Conservation (phyloP, 2,329 filamentous ascomycete genomes). For the Calonectria ilicicola region DNA sequence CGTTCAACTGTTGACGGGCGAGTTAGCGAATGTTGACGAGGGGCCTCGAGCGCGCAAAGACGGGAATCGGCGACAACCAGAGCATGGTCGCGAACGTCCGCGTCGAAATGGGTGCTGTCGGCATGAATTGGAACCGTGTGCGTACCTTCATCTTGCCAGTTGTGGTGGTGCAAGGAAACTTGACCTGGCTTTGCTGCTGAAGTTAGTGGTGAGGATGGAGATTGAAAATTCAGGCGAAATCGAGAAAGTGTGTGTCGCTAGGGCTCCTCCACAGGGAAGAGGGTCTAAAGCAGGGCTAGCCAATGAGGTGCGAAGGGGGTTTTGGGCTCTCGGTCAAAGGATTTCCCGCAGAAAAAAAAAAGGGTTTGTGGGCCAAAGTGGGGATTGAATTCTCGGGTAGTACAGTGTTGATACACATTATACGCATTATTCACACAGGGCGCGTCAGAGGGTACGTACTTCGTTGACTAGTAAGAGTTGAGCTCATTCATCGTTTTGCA, state of each 20-base stretch:
- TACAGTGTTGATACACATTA: conserved; percentile 15
- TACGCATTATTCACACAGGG: not conserved
- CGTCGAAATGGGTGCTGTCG: not conserved
- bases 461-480: not conserved
- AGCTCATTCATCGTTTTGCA: too few relatives aligned
- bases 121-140: conserved; percentile 17
- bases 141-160: conserved; percentile 63
- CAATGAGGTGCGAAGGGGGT: conserved; percentile 46
- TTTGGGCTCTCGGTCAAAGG: conserved; percentile 33
- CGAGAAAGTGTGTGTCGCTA: conserved; percentile 57
- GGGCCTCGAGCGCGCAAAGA: not conserved
- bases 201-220: conserved; percentile 50
- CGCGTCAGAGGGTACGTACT: not conserved
- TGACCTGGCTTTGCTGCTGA: conserved; percentile 57
- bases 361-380: conserved; percentile 10
- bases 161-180: conserved; percentile 57
- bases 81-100: not conserved
- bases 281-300: conserved; percentile 31
- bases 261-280: conserved; percentile 47
- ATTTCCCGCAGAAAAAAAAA: conserved; percentile 32
- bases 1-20: conserved; percentile 65
- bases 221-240: conserved; percentile 52
- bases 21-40: conserved; percentile 46
- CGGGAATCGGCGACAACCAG: not conserved
- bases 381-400: not conserved